Evolutionary conservation across 331 rosid species (phyloP).

Genomic region (Malus hybrid): DNA sequence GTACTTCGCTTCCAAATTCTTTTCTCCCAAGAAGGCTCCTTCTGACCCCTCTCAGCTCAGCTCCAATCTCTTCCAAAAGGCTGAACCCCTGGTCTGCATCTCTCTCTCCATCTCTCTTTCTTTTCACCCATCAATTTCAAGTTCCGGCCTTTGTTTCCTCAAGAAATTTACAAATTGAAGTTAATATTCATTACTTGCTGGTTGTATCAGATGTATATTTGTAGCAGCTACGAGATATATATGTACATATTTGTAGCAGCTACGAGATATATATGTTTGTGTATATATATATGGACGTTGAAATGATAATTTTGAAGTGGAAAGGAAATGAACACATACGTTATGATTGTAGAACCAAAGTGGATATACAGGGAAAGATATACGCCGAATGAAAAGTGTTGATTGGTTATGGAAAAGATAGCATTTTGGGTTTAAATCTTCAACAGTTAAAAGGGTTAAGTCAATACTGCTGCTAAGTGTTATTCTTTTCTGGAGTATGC

Average conservation of each 20-base stretch:
- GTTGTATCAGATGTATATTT: not conserved
- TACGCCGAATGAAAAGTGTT: not conserved
- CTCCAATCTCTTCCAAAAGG: slow-evolving; percentile 69
- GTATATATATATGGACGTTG: no score
- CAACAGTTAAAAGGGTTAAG: not conserved
- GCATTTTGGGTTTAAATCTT: not conserved
- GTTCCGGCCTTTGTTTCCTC: not conserved
- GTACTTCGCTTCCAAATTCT: slow-evolving; percentile 97
- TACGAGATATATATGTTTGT: no score
- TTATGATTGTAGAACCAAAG: not conserved
- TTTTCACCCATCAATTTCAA: not conserved
- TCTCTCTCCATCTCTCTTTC: not conserved
- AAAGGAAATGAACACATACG: not conserved
- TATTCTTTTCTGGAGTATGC: not conserved
- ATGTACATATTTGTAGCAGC: no score
- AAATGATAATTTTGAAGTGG: not conserved
- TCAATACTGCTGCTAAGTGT: not conserved
- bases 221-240: no score
- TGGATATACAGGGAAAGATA: not conserved
- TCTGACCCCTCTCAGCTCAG: slow-evolving; percentile 56
- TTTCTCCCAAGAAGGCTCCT: slow-evolving; percentile 61
- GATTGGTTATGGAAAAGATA: not conserved
- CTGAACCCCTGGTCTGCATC: slow-evolving; percentile 55
- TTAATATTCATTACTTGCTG: not conserved
- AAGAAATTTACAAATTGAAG: not conserved